Evolutionary conservation across 2,329 filamentous ascomycete species (phyloP), one percentile per base, ranked within the genome.

Genomic region (Lasiodiplodia hormozganensis): DNA sequence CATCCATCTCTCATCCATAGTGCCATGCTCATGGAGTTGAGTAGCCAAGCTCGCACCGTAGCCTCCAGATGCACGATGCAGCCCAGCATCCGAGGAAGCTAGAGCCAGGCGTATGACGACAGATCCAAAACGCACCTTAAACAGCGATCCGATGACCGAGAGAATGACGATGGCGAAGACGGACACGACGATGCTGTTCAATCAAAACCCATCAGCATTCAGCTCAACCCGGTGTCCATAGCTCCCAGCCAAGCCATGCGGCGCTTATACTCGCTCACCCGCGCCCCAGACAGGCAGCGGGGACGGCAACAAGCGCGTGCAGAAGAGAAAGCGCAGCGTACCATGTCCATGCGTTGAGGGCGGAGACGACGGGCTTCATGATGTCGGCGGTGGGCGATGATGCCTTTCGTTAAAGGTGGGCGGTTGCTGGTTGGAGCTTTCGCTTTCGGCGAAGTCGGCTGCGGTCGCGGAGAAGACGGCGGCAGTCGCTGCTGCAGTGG

Each of bases 331-430:
- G 38, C 34, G 51, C 47, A n/a, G 54, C 89, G 78, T 85, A 97
- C 94, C 94, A 97, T 85, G 90, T 93, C 94, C 94, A 97, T 77
- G 94, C 95, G 84, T 97, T 94, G 84, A 94, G 88, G 73, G 93
- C 90, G 78, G 93, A 92, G 75, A 98, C 92, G 78, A 98, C 85
- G 74, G 95, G 94, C 90, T 97, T 97, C 94, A 97, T 97, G 78
- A 76, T 88, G 73, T 12, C 18, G 52, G 53, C 36, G 40, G 53
- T 36, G 53, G 53, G 21, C n/a, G 47, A 28, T 47, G 64, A 54
- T 36, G 51, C 52, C 21, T 28, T n/a, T 47, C 43, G n/a, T 47
- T n/a, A 47, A 47, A 47, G 43, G 62, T 28, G 62, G 34, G 14
- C 23, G 51, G 21, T 16, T 23, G 31, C 43, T 36, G 64, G 36